phyloP scores from a whole-genome alignment of 805 yeast genomes.

The Ogataea nitratoaversa region DNA sequence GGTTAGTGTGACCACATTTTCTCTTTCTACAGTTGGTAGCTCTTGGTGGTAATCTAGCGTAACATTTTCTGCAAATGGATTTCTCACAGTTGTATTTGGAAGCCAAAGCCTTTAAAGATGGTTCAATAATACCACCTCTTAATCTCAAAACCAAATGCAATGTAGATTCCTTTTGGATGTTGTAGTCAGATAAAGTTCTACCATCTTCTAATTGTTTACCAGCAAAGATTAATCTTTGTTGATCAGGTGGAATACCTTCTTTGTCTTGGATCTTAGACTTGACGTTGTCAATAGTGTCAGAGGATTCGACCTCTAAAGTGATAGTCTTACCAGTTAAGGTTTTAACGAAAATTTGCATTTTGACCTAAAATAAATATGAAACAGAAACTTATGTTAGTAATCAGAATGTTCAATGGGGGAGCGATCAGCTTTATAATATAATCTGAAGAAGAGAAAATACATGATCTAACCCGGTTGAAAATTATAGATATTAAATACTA shows the following conservation, averaged over 20 bases:
- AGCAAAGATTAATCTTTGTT: slow-evolving; percentile 91
- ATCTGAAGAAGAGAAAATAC: neutral
- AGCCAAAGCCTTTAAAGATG: slow-evolving; percentile 98
- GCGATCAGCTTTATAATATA: too few species aligned
- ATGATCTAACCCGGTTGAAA: too few species aligned
- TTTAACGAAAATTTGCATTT: slow-evolving; percentile 96
- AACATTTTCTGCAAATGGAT: slow-evolving; percentile 98
- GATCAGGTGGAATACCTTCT: slow-evolving; percentile 97
- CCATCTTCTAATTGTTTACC: slow-evolving; percentile 97
- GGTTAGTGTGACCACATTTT: slow-evolving; percentile 99
- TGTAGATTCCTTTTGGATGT: slow-evolving; percentile 88
- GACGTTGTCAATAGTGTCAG: slow-evolving; percentile 93
- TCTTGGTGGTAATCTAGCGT: slow-evolving; percentile 99
- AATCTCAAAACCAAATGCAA: slow-evolving; percentile 61
- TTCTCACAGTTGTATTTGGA: slow-evolving; percentile 99
- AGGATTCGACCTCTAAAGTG: slow-evolving; percentile 79
- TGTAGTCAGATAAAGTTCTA: slow-evolving; percentile 89
- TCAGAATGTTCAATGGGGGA: too few species aligned
- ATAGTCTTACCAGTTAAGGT: slow-evolving; percentile 99
- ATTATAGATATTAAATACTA: too few species aligned
- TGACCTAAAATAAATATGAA: slow-evolving; percentile 20
- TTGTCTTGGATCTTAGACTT: slow-evolving; percentile 94
- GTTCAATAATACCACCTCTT: slow-evolving; percentile 92
- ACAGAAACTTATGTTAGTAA: slow-evolving; percentile 9
- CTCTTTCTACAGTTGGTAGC: slow-evolving; percentile 99